Base-by-base conservation (phyloP, 768 basidiomycete species). In the Pulveroboletus sp. region DNA sequence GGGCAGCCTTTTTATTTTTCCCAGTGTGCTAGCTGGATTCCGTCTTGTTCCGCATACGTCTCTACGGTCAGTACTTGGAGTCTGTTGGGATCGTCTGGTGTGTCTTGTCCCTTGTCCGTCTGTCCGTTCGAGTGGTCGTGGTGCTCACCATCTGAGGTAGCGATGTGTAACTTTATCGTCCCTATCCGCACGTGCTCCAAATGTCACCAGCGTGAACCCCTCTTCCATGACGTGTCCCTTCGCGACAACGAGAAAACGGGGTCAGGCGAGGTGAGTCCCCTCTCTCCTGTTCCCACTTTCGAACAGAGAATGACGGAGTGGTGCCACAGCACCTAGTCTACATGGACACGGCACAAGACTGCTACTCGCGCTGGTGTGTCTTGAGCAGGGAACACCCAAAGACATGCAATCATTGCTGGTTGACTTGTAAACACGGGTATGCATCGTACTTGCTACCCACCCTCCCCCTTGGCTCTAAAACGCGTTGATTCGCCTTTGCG, bases 161-260 rank as follows among this genome's bases (percentile, higher is more conserved):
- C 48, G 11, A 67, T 67, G 65, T 67, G 65, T 36, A 68, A 66
- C 50, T 50, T 59, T 6, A 57, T 67, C 40, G 54, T 67, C 18
- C 62, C 66, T 13, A 53, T 67, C 45, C 66, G 65, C 38, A 68
- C 59, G 15, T 67, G 65, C 27, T 68, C 64, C 1, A 64, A 68
- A 46, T 67, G 65, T 38, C 56, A 31, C 32, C 47, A 44, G 10
- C 53, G 32, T 17, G 62, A 66, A 37, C 64, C 64, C 5, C 64
- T 67, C 52, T 67, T 66, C 33, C 54, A 44, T 2, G 54, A 62
- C 9, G 44, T 44, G 10, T 47, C 43, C 27, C 45, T 39, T 5
- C 59, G 44, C 13, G 47, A 54, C 41, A 53, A 47, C 28, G 64
- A 68, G 39, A 62, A 62, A 26, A 14, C 33, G 9, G 31, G 48